These are phyloP conservation scores for Kazachstania bromeliacearum DNA, from an alignment of 805 yeast genomes.

Conservation along the genomic window DNA sequence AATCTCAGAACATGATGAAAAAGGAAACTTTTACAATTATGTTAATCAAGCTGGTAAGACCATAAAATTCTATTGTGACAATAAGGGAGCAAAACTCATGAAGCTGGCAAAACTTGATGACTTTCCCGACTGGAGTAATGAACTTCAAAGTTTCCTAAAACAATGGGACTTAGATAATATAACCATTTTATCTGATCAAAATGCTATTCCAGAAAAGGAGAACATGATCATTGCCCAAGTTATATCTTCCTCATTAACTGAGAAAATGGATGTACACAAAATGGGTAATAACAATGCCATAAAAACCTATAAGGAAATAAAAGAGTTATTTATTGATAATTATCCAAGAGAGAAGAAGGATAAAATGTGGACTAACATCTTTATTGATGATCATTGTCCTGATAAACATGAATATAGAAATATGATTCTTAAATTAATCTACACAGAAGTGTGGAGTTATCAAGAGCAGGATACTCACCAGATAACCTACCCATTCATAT, in stretches of 20 bases:
- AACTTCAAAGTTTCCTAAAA: neutral
- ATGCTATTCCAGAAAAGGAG: neutral
- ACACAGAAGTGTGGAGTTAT: conserved; percentile 1
- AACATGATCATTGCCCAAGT: neutral
- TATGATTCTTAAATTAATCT: neutral
- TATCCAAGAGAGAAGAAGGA: conserved; percentile 1
- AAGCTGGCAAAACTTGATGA: neutral
- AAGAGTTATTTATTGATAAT: neutral
- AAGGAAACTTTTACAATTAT: neutral
- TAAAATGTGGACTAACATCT: neutral
- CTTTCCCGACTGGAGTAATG: neutral
- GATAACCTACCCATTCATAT: neutral
- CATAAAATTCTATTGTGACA: conserved; percentile 1
- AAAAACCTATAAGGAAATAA: neutral
- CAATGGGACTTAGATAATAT: neutral
- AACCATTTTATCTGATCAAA: neutral
- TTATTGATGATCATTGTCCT: conserved; percentile 1
- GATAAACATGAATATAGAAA: neutral
- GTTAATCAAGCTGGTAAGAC: neutral
- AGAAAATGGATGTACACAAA: neutral
- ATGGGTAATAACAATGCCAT: neutral
- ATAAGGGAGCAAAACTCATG: neutral
- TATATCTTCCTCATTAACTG: neutral
- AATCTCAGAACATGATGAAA: neutral
- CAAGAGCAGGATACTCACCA: neutral